Evolutionary conservation across 169 alveolate species (phyloP).

Genomic region (Eimeria sp.): DNA sequence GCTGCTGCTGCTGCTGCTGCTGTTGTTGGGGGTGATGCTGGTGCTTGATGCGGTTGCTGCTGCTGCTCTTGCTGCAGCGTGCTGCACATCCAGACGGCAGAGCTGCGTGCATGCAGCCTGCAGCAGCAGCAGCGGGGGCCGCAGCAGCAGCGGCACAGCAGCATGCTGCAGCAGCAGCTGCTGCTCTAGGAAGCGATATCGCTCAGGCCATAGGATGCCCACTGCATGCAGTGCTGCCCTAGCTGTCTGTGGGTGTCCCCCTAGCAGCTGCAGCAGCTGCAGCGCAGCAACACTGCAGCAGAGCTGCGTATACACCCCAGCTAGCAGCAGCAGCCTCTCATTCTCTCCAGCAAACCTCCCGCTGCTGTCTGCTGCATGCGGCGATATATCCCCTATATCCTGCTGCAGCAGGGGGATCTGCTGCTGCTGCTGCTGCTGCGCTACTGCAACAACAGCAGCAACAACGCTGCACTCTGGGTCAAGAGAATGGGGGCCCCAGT

Average conservation of each 20-base stretch:
- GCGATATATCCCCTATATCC: conserved; percentile 9
- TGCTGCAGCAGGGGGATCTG: conserved; percentile 57
- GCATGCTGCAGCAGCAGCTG: conserved; percentile 52
- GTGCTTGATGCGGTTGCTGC: too few species aligned
- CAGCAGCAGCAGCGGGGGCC: conserved; percentile 81
- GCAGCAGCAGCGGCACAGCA: conserved; percentile 62
- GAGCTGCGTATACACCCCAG: conserved; percentile 62
- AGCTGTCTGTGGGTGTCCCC: conserved; percentile 8
- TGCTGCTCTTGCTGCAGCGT: conserved; percentile 69
- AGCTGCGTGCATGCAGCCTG: conserved; percentile 69
- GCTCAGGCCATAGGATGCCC: conserved; percentile 50
- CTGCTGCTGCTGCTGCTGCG: conserved; percentile 21
- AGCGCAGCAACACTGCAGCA: conserved; percentile 62
- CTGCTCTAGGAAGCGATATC: conserved; percentile 72
- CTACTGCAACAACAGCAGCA: conserved; percentile 47
- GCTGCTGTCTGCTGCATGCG: conserved; percentile 48
- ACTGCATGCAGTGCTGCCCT: conserved; percentile 64
- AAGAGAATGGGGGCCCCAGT: conserved; percentile 2
- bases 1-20: conserved; percentile 31
- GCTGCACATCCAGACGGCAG: conserved; percentile 61
- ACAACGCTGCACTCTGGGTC: conserved; percentile 1
- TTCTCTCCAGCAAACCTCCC: conserved; percentile 24
- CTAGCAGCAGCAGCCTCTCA: conserved; percentile 41
- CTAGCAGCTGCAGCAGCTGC: conserved; percentile 80
- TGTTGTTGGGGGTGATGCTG: not conserved